Base-by-base conservation (phyloP, 176 grass and related monocot species). In the Oryza brachyantha region DNA sequence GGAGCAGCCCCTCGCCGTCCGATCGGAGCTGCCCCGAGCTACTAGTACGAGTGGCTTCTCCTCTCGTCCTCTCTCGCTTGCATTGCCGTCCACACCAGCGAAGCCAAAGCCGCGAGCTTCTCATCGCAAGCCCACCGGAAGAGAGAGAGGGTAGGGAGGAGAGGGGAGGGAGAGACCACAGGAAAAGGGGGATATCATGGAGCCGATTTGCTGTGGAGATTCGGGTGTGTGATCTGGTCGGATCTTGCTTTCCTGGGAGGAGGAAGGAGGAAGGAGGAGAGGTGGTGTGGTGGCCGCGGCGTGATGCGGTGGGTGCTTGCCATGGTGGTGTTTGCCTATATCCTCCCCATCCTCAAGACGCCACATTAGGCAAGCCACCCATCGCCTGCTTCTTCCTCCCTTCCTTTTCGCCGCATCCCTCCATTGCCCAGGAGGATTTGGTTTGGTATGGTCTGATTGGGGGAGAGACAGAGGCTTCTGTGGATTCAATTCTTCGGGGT, bases 191-290 rank as follows among this genome's bases (percentile, higher is more conserved):
- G 61, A 85, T 82, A 90, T 83, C 79, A 91, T 92, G 88, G 88
- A 81, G 70, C 31, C 85, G 90, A 84, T 86, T 97, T 80, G 91
- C 90, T 83, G 84, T 84, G 86, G 84, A 72, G 84, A 86, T 86
- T 88, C 84, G 88, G 85, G 36, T 62, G 57, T 61, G 86, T 91
- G 90, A 93, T 97, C 78, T 62, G 86, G 89, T 97, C 86, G 85
- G 91, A 87, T 94, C 84, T 84, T 74, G 84, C 84, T 97, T 93
- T 93, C 84, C 69, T 32, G 29, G 45, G 37, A 64, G 75, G 64
- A 14, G 25, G 67, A 45, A 50, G 24, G 37, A 24, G 82, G 29
- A 21, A 62, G 38, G 61, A 19, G 37, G 24, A 79, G 29, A 25
- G 55, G 9, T 6, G 38, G 10, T 28, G 29, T 74, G 27, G 39